Percentiles rank a stretch among this genome's conserved stretches.
These are phyloP conservation scores for Borovskyia barvae DNA, from an alignment of 208 protist species.

Conservation along the genomic window DNA sequence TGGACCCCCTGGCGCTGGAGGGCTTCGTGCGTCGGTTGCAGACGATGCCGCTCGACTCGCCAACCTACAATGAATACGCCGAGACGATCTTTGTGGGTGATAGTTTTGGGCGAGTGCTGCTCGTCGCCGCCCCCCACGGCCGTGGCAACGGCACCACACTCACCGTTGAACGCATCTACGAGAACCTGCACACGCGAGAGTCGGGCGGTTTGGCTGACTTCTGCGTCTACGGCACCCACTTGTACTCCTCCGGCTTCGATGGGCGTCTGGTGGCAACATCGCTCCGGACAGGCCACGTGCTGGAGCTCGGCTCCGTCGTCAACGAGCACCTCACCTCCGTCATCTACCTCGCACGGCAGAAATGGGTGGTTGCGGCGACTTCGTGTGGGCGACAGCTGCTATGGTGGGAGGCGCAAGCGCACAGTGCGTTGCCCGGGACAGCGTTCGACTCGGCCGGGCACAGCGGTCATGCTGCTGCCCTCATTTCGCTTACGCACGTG, in stretches of 20 bases:
- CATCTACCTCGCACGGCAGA: constrained; percentile 10
- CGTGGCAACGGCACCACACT: constrained; percentile 26
- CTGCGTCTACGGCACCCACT: constrained; percentile 31
- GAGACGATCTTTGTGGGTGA: constrained; percentile 47
- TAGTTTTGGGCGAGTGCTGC: constrained; percentile 50
- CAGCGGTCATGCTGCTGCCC: constrained; percentile 22
- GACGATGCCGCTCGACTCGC: constrained; percentile 26
- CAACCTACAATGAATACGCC: constrained; percentile 27
- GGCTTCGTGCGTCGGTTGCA: constrained; percentile 42
- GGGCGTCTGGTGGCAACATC: constrained; percentile 42
- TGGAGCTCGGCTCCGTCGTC: constrained; percentile 2
- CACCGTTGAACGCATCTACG: constrained; percentile 24
- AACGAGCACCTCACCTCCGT: constrained; percentile 25
- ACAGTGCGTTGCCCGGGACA: constrained; percentile 30
- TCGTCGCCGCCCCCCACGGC: constrained; percentile 38
- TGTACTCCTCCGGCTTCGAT: constrained; percentile 73
- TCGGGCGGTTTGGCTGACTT: constrained; percentile 71
- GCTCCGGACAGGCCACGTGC: constrained; percentile 33
- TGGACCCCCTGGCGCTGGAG: constrained; percentile 34
- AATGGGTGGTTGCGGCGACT: constrained; percentile 31
- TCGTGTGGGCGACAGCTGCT: constrained; percentile 29
- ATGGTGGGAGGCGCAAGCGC: constrained; percentile 57
- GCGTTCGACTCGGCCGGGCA: constrained; percentile 32
- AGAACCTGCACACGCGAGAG: constrained; percentile 35
- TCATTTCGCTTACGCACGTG: constrained; percentile 61